Base-by-base conservation (phyloP, 441 rosid species). In the Mallotus japonicus region DNA sequence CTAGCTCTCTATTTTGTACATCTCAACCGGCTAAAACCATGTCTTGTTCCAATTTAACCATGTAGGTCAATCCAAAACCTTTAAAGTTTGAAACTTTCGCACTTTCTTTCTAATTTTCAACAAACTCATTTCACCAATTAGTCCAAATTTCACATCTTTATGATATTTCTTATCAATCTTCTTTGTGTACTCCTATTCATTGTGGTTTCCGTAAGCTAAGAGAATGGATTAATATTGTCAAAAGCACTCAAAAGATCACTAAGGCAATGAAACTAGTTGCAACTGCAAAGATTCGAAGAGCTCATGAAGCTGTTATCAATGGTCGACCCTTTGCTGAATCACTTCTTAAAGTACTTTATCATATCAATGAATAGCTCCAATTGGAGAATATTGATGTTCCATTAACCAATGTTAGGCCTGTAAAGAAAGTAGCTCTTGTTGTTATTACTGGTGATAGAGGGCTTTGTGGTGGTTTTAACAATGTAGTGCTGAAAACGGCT, bases 231-330 rank as follows among this genome's bases (percentile, higher is more conserved):
- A 85, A 79, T 62, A 81, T 90, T 0, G 95, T 91, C 57, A 89
- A 86, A 79, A 88, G 78, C 85, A 86, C 93, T 6, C 92, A 87
- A 73, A 91, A 88, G 84, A 88, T 91, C 84, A 93, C 98, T 0
- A 93, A 91, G 80, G 95, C 97, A 2, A 93, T 91, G 93, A 91
- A 89, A 74, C 88, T 91, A 22, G 91, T 91, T 10, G 93, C 98
- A 0, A 95, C 97, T 6, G 95, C 95, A 0, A 88, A 83, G 80
- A 92, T 93, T 70, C 81, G 97, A 69, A 80, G 92, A 79, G 97
- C 98, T 32, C 97, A 91, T 75, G 93, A 93, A 84, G 97, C 95
- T 32, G 95, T 89, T 53, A 86, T 93, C 55, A 91, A 86, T 60
- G 85, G 89, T 3, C 54, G 97, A 53, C 98, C 97, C 8, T 91